A percentile compares a stretch with the other conserved stretches of the same genome.
Evolutionary conservation across 208 protist species (phyloP).

Genomic region (Blechomonas ayalai): DNA sequence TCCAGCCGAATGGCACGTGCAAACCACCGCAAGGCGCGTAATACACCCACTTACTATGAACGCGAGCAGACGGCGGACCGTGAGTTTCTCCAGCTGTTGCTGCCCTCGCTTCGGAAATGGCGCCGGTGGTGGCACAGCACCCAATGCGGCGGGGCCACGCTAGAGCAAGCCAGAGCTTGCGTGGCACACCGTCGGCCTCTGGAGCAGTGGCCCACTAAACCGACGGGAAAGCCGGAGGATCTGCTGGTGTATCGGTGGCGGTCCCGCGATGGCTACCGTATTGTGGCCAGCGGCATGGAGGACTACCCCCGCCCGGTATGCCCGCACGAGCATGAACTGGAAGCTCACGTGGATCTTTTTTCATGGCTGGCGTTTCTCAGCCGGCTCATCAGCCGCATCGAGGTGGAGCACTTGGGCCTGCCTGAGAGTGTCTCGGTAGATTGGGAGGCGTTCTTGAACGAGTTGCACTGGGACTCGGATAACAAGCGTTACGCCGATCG

Average conservation of each 20-base stretch:
- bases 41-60: constrained; percentile 30
- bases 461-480: constrained; percentile 62
- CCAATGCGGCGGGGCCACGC: constrained; percentile 33
- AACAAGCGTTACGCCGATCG: constrained; percentile 59
- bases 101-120: constrained; percentile 52
- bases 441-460: constrained; percentile 68
- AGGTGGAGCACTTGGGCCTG: constrained; percentile 33
- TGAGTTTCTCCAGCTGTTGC: constrained; percentile 37
- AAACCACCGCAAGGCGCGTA: constrained; percentile 26
- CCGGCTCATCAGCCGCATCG: constrained; percentile 46
- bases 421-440: constrained; percentile 40
- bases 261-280: constrained; percentile 35
- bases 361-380: constrained; percentile 72
- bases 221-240: constrained; percentile 20
- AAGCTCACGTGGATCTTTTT: constrained; percentile 79
- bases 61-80: constrained; percentile 28
- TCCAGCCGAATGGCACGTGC: constrained; percentile 8
- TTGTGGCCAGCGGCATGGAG: constrained; percentile 71
- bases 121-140: constrained; percentile 68
- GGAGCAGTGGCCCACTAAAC: constrained; percentile 39
- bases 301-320: constrained; percentile 72
- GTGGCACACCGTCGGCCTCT: constrained; percentile 18
- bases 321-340: constrained; percentile 30
- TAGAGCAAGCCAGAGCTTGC: constrained; percentile 9
- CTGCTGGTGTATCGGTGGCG: constrained; percentile 75